Percentiles rank a stretch among this genome's conserved stretches.
phyloP scores from a whole-genome alignment of 345 rosid species.

The Gossypium stocksii region DNA sequence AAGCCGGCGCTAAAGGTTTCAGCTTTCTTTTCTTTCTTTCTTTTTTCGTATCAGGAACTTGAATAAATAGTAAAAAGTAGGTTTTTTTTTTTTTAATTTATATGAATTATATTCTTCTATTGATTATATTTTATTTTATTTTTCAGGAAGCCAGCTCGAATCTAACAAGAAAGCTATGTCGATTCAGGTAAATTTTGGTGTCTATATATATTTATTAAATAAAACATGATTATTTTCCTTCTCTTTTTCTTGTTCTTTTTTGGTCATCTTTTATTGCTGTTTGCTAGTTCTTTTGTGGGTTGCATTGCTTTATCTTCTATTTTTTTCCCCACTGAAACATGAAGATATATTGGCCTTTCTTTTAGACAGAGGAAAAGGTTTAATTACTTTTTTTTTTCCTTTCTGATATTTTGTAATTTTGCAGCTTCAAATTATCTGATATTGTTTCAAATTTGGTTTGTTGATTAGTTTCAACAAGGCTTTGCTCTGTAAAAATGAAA shows the following conservation, averaged over 20 bases:
- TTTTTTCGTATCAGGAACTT: not conserved
- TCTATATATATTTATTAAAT: not conserved
- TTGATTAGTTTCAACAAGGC: not conserved
- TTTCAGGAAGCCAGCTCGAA: constrained; percentile 54
- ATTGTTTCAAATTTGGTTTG: not conserved
- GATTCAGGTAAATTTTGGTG: constrained; percentile 41
- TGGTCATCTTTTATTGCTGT: not conserved
- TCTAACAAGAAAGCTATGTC: constrained; percentile 63
- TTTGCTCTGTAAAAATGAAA: not conserved
- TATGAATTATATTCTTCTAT: not conserved
- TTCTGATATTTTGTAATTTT: not conserved
- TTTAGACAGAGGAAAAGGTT: not conserved
- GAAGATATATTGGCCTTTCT: not conserved
- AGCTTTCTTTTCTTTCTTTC: not conserved
- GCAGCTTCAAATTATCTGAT: not conserved
- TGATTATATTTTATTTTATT: not conserved
- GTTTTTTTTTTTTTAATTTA: not conserved
- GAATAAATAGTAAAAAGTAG: not conserved
- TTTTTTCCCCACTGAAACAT: not conserved
- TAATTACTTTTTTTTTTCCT: too few relatives aligned
- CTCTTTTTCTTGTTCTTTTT: not conserved
- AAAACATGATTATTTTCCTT: not conserved
- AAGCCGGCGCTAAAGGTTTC: constrained; percentile 33
- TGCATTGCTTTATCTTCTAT: not conserved
- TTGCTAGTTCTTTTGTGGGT: not conserved